Base-by-base conservation (phyloP, 768 basidiomycete species). In the Boletus eberwhitei region DNA sequence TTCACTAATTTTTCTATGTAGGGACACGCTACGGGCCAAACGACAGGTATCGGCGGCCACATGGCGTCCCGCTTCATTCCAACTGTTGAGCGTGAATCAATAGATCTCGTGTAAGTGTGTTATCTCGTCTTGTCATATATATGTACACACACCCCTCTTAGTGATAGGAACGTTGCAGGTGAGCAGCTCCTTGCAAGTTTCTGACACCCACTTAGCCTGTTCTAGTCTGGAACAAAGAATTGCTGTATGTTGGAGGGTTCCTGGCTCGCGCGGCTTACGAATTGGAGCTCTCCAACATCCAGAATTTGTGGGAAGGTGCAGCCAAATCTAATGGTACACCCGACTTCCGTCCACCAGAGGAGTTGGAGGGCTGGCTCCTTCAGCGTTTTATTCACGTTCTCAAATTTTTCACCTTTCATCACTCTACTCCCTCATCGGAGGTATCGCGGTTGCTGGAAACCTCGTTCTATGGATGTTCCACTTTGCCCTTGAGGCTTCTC, bases 171-270 rank as follows among this genome's bases (percentile, higher is more conserved):
- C 9, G 36, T 53, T 44, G 36, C 57, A 12, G 31, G 58, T 52
- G n/a, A 43, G 50, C 35, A 19, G 24, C 8, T 22, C 24, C n/a
- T 8, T 39, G 26, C 2, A 12, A 8, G 34, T 11, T n/a, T 19
- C 4, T 14, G 24, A 14, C 5, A n/a, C 12, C 9, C 4, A 7
- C 36, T 48, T 37, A 48, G 8, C 22, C 35, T 26, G 7, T 14
- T 54, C 35, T 50, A 89, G 88, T 86, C 7, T 96, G 93, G 94
- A 98, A 98, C 62, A 84, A 81, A 62, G 95, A 98, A 62, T 77
- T 59, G 11, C 17, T 59, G 8, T 45, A 54, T 22, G 31, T 59
- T 19, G 58, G 58, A 19, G 58, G 58, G 24, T 38, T 59, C 16
- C 22, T 59, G 24, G 48, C 51, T 35, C 58, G 58, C 21, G 35